Evolutionary conservation across 441 rosid genomes (phyloP).

Genomic region (Erysimum cheiri): DNA sequence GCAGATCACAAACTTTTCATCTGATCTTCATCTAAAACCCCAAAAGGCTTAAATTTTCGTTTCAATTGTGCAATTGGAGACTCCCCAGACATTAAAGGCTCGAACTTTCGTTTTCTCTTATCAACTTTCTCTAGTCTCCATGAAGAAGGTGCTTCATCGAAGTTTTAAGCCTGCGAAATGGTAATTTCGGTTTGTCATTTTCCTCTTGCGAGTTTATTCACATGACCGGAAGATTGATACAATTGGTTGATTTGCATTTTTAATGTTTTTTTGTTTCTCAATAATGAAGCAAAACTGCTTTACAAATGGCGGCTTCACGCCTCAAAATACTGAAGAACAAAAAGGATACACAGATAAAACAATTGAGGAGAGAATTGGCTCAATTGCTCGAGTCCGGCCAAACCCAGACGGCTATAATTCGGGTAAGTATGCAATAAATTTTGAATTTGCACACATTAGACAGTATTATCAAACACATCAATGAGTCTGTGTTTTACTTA

Average conservation of each 20-base stretch:
- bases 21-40: slow-evolving; percentile 6
- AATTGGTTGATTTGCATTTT: too few relatives aligned
- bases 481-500: slow-evolving; percentile 1
- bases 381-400: slow-evolving; percentile 81
- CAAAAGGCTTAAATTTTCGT: neutral
- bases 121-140: neutral
- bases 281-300: slow-evolving; percentile 69
- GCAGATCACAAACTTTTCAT: slow-evolving; percentile 26
- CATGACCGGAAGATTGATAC: neutral
- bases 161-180: slow-evolving; percentile 96
- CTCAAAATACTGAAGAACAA: slow-evolving; percentile 82
- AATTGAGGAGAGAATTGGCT: slow-evolving; percentile 78
- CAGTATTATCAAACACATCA: too few relatives aligned
- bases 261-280: neutral
- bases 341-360: slow-evolving; percentile 70
- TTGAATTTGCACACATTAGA: too few relatives aligned
- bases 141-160: slow-evolving; percentile 61
- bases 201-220: neutral
- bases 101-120: slow-evolving; percentile 9
- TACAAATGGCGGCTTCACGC: slow-evolving; percentile 79
- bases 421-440: too few relatives aligned
- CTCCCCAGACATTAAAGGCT: slow-evolving; percentile 9
- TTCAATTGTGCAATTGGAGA: slow-evolving; percentile 12
- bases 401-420: slow-evolving; percentile 81
- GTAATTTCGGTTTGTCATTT: slow-evolving; percentile 42